phyloP scores from a whole-genome alignment of 2,329 filamentous ascomycete genomes.

The Trichoderma sp. region DNA sequence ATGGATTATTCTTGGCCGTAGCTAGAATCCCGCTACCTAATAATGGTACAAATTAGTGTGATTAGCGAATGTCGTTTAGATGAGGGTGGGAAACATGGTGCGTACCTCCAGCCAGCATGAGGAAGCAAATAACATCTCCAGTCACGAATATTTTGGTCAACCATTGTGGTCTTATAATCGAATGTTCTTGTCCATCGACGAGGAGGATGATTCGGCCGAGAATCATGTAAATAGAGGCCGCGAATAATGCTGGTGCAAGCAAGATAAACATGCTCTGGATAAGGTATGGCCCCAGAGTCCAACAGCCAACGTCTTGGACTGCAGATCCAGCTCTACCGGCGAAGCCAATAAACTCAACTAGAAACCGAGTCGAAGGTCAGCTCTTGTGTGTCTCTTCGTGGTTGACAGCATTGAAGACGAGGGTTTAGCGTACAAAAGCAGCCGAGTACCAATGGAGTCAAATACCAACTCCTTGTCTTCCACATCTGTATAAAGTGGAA shows the following conservation, averaged over 20 bases:
- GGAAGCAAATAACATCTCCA: conserved; percentile 53
- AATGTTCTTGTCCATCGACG: conserved; percentile 35
- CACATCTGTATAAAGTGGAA: conserved; percentile 15
- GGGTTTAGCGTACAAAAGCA: conserved; percentile 4
- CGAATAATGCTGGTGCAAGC: conserved; percentile 47
- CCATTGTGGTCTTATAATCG: conserved; percentile 37
- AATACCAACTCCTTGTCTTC: conserved; percentile 12
- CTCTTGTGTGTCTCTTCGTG: neutral
- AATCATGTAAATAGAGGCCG: conserved; percentile 51
- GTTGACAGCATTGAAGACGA: neutral
- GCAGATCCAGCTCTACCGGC: conserved; percentile 3
- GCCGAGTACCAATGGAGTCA: conserved; percentile 11
- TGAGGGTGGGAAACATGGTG: neutral
- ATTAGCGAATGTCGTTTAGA: neutral
- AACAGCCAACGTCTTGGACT: neutral
- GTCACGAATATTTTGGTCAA: conserved; percentile 54
- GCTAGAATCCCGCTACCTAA: neutral
- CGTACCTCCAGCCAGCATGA: conserved; percentile 23
- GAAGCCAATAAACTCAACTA: conserved; percentile 17
- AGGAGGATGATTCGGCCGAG: conserved; percentile 43
- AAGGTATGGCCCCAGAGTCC: conserved; percentile 37
- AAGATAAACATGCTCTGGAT: conserved; percentile 44
- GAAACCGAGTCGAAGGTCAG: neutral
- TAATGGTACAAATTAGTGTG: neutral
- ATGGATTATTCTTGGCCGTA: neutral